phyloP scores from a whole-genome alignment of 257 asterid genomes.

The Verbascum thapsus region DNA sequence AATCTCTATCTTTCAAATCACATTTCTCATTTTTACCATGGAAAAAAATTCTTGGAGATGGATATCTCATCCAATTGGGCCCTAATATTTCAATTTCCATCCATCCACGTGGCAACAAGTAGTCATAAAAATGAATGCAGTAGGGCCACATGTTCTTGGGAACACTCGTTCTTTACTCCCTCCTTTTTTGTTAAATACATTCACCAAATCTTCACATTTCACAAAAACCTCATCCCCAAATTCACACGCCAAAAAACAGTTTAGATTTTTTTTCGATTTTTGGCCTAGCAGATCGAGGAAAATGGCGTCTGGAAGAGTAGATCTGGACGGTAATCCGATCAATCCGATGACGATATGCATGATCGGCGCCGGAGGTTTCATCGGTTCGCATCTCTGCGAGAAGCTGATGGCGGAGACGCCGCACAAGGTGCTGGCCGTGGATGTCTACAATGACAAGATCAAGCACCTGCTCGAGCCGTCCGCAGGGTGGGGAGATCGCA shows the following conservation, averaged over 20 bases:
- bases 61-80: no score
- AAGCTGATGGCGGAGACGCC: conserved; percentile 76
- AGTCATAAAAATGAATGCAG: conserved; percentile 27
- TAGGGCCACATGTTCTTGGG: conserved; percentile 33
- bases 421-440: conserved; percentile 84
- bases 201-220: conserved; percentile 26
- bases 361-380: conserved; percentile 98
- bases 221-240: background rate
- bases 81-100: background rate
- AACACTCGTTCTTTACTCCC: conserved; percentile 50
- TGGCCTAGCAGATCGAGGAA: background rate
- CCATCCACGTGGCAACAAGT: conserved; percentile 32
- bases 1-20: no score
- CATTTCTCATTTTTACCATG: no score
- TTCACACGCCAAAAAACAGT: conserved; percentile 12
- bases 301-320: conserved; percentile 77
- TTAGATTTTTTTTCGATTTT: background rate
- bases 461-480: conserved; percentile 80
- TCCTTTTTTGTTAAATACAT: conserved; percentile 59
- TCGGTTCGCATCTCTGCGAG: conserved; percentile 95
- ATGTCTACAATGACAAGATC: conserved; percentile 85
- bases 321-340: conserved; percentile 86
- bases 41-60: no score
- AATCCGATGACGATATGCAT: conserved; percentile 82
- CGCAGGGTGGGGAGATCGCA: conserved; percentile 64